Evolutionary conservation across 495 filamentous ascomycete genomes (phyloP).

Genomic region (Ascobolus immersus): DNA sequence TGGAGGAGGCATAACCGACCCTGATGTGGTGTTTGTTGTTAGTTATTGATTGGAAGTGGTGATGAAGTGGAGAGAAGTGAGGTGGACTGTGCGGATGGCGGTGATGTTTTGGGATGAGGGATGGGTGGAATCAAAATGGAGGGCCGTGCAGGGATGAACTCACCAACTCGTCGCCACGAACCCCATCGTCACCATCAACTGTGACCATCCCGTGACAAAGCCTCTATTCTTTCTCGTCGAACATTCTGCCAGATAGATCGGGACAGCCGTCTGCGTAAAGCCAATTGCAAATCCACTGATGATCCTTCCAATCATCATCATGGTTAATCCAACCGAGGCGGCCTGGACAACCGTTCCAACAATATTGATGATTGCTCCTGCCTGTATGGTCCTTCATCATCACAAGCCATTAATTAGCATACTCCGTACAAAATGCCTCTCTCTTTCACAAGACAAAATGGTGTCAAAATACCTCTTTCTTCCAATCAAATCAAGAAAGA

Average conservation of each 20-base stretch:
- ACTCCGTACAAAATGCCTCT: background rate
- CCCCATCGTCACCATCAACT: conserved; percentile 11
- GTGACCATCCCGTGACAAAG: conserved; percentile 9
- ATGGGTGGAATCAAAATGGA: no score
- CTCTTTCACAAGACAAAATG: background rate
- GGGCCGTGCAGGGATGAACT: no score
- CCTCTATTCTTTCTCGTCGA: conserved; percentile 14
- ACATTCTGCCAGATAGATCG: conserved; percentile 32
- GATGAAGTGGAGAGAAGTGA: background rate
- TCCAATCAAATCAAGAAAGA: conserved; percentile 10
- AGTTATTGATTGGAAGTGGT: background rate
- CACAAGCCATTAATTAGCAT: conserved; percentile 20
- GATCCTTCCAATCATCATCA: conserved; percentile 37
- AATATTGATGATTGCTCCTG: conserved; percentile 28
- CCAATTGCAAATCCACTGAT: conserved; percentile 36
- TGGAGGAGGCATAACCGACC: conserved; percentile 2
- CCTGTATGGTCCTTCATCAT: conserved; percentile 29
- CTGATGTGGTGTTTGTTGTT: background rate
- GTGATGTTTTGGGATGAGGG: no score
- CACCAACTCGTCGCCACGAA: conserved; percentile 13
- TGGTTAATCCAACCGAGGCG: conserved; percentile 25
- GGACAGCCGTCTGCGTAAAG: conserved; percentile 31
- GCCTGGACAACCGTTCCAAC: conserved; percentile 32
- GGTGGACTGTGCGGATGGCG: no score
- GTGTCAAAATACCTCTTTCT: conserved; percentile 5